phyloP scores from a whole-genome alignment of 441 rosid genomes.

The Pelargonium hybrid region DNA sequence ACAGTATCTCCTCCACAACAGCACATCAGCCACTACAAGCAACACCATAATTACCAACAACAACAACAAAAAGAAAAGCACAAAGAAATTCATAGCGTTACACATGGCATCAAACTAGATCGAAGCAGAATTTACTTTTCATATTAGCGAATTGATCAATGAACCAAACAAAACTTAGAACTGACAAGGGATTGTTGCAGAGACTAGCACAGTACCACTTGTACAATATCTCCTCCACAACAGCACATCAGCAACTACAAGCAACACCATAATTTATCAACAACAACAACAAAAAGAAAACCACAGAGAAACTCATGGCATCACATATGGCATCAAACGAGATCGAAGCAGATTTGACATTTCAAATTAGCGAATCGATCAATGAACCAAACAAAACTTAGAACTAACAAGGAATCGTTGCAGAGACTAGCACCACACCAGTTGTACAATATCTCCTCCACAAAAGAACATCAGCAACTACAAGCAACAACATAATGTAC shows the following conservation, averaged over 20 bases:
- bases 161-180: not conserved
- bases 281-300: no score
- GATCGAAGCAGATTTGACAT: not conserved
- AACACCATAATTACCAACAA: not conserved
- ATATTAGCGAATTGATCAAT: not conserved
- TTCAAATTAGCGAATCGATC: not conserved
- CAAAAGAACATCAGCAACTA: slow-evolving; percentile 60
- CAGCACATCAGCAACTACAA: slow-evolving; percentile 54
- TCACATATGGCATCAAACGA: not conserved
- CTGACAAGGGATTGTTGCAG: slow-evolving; percentile 30
- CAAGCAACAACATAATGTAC: not conserved
- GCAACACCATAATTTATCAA: not conserved
- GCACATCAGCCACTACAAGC: slow-evolving; percentile 50
- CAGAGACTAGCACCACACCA: slow-evolving; percentile 31
- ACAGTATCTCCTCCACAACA: slow-evolving; percentile 55
- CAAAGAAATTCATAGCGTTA: no score
- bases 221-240: slow-evolving; percentile 54
- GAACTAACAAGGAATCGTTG: slow-evolving; percentile 27
- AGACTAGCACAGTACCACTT: slow-evolving; percentile 34
- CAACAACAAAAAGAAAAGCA: no score
- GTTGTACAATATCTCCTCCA: slow-evolving; percentile 56
- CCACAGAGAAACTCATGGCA: not conserved
- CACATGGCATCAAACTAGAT: no score
- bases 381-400: not conserved
- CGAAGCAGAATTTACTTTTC: no score